A percentile compares a stretch with the other conserved stretches of the same genome.
phyloP scores from a whole-genome alignment of 2,329 filamentous ascomycete species.

The Xylariaceae sp. region DNA sequence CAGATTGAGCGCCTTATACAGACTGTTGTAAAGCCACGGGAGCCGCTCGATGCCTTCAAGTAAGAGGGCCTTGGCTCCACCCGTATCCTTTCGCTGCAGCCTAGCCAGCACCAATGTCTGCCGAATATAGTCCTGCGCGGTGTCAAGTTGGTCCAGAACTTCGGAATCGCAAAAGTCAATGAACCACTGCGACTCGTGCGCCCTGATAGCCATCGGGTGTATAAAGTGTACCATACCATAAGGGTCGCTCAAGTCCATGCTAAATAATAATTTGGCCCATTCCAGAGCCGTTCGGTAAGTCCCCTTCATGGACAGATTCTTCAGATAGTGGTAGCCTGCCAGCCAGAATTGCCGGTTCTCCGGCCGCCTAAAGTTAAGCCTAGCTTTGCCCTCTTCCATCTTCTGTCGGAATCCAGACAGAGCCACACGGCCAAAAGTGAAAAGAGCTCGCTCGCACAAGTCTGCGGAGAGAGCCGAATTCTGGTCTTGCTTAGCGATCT shows the following conservation, averaged over 20 bases:
- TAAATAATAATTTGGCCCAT: conserved; percentile 81
- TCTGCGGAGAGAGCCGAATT: conserved; percentile 83
- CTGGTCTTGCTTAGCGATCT: conserved; percentile 84
- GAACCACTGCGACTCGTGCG: conserved; percentile 70
- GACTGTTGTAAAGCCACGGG: conserved; percentile 76
- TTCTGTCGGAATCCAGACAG: conserved; percentile 75
- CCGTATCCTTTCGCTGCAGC: conserved; percentile 61
- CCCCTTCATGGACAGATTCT: conserved; percentile 79
- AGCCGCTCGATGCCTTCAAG: conserved; percentile 62
- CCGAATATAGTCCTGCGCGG: conserved; percentile 56
- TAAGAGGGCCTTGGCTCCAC: conserved; percentile 60
- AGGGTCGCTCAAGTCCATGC: conserved; percentile 70
- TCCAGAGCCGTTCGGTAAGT: conserved; percentile 90
- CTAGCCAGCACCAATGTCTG: conserved; percentile 75
- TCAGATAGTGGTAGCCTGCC: conserved; percentile 81
- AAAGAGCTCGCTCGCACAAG: conserved; percentile 83
- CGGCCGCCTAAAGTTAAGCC: conserved; percentile 71
- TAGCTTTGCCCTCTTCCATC: conserved; percentile 70
- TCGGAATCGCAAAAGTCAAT: conserved; percentile 57
- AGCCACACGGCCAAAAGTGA: conserved; percentile 84
- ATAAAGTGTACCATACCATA: conserved; percentile 77
- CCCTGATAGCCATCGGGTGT: conserved; percentile 78
- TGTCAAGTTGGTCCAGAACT: conserved; percentile 36
- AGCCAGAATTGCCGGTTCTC: conserved; percentile 94
- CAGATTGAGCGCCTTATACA: conserved; percentile 76